These are phyloP conservation scores for Parafenestella ontariensis DNA, from an alignment of 2,329 filamentous ascomycete genomes.

Conservation along the genomic window DNA sequence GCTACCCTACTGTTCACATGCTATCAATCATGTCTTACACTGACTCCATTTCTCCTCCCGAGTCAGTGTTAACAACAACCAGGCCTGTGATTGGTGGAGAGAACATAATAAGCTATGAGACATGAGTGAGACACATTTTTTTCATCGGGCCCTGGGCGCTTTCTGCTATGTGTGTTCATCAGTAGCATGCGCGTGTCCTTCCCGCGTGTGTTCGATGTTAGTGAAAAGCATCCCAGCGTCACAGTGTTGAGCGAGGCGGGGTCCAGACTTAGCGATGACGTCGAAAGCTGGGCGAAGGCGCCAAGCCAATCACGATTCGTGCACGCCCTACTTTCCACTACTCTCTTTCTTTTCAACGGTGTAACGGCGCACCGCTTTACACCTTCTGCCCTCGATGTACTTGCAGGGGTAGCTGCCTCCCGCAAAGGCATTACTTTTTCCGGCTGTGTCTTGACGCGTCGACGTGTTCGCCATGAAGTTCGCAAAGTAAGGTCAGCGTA, in stretches of 20 bases:
- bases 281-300: not conserved
- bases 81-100: not conserved
- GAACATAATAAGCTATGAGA: not conserved
- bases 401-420: not conserved
- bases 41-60: no score
- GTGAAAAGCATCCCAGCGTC: no score
- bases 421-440: not conserved
- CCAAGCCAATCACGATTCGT: not conserved
- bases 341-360: not conserved
- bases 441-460: slow-evolving; percentile 13
- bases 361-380: not conserved
- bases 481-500: slow-evolving; percentile 60
- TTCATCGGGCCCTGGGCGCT: no score
- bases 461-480: slow-evolving; percentile 61
- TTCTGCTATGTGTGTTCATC: no score
- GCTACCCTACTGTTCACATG: no score
- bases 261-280: not conserved
- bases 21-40: no score
- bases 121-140: no score
- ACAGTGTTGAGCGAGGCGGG: not conserved
- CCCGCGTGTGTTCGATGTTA: no score
- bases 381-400: not conserved
- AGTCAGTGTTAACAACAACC: no score
- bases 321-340: not conserved
- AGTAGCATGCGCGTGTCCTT: no score